These are phyloP conservation scores for Pontederia paniculata DNA, from an alignment of 176 grass and related monocot species.

Conservation along the genomic window DNA sequence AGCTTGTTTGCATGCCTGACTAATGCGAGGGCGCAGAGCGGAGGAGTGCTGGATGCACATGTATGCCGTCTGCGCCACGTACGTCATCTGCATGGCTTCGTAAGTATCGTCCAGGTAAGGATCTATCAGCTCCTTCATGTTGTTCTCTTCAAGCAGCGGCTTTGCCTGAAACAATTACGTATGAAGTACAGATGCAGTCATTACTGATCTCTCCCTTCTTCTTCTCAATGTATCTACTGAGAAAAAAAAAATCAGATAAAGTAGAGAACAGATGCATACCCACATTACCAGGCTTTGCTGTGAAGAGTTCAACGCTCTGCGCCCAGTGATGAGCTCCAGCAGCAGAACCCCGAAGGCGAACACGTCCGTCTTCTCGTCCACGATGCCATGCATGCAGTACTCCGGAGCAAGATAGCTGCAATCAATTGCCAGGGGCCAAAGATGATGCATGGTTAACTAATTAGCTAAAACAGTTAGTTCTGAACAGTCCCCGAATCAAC, in stretches of 20 bases:
- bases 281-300: slow-evolving; percentile 53
- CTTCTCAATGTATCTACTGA: not conserved
- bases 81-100: slow-evolving; percentile 27
- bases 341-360: slow-evolving; percentile 61
- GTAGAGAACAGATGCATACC: slow-evolving; percentile 17
- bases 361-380: slow-evolving; percentile 82
- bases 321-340: slow-evolving; percentile 60
- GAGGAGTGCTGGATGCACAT: slow-evolving; percentile 41
- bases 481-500: too few species aligned
- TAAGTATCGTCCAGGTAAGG: slow-evolving; percentile 38
- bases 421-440: not conserved
- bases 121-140: slow-evolving; percentile 34
- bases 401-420: slow-evolving; percentile 60
- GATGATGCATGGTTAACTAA: not conserved
- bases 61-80: slow-evolving; percentile 18
- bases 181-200: not conserved
- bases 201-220: not conserved
- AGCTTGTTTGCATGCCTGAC: slow-evolving; percentile 28
- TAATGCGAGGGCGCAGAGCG: slow-evolving; percentile 33
- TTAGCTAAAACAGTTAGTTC: not conserved
- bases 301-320: slow-evolving; percentile 36
- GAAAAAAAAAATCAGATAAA: not conserved
- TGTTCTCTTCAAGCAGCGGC: slow-evolving; percentile 23
- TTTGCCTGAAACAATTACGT: slow-evolving; percentile 26
- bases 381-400: slow-evolving; percentile 67